Evolutionary conservation across 192 early-diverging fungal species (phyloP), one percentile per base, ranked within the genome.

Genomic region (Kappamyces sp.): DNA sequence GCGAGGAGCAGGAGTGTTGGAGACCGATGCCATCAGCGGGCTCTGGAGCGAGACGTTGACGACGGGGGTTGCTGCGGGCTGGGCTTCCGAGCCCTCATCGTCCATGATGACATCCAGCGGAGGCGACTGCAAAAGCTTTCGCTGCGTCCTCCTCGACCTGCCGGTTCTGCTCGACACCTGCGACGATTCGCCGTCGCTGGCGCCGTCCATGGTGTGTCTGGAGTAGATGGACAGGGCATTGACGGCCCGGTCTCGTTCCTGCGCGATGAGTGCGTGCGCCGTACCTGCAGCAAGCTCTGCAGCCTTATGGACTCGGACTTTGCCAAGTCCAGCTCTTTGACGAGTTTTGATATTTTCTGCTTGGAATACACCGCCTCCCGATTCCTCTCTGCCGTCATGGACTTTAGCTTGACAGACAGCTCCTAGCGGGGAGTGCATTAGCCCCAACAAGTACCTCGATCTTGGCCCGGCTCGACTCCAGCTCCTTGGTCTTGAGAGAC

Each of bases 161-260:
- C 43, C 43, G 7, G 7, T 44, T 44, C 43, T 44, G 43, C 43
- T 44, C 8, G 43, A 8, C n/a, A 8, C n/a, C 7, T 8, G 43
- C 7, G 8, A 44, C 8, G 43, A 8, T 44, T 44, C n/a, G 7
- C 43, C n/a, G 43, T 8, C n/a, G 8, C 43, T 44, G 43, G 43
- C 43, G 7, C n/a, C n/a, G 43, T 44, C 43, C 8, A 7, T 44
- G 43, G 43, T 44, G 7, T 44, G 8, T 44, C 43, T 44, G 43
- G 43, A 44, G n/a, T 44, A 44, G 43, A 44, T 44, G 43, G 43
- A 44, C 43, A 57, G 12, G 15, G 54, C 38, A 57, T 57, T 43
- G 3, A 59, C 33, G 3, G n/a, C n/a, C 5, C 57, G 57, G 1
- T 59, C 57, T 46, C 57, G 40, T 6, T 59, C 57, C 57, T 59